Conservation (phyloP, 73 alveolate species). For the Paramecium tetraurelia region DNA sequence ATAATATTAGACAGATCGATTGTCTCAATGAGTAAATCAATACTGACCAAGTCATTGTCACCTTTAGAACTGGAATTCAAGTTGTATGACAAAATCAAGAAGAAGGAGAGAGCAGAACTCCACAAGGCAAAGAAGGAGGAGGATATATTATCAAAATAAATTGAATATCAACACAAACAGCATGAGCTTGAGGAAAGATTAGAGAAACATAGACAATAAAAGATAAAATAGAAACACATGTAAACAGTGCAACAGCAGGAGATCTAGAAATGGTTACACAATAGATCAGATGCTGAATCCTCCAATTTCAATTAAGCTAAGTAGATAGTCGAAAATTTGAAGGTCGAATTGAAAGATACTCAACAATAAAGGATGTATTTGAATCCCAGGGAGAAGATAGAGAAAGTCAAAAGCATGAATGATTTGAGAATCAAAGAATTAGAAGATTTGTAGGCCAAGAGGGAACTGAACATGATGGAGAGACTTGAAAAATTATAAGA, state of each 20-base stretch:
- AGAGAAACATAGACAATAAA: neutral
- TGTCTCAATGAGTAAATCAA: constrained; percentile 17
- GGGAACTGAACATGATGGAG: neutral
- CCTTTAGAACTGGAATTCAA: constrained; percentile 24
- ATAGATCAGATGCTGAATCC: neutral
- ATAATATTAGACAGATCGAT: constrained; percentile 12
- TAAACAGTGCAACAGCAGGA: neutral
- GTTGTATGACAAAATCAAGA: constrained; percentile 3
- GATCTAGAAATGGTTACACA: neutral
- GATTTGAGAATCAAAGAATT: constrained; percentile 29
- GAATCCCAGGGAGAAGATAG: neutral
- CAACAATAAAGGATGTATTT: neutral
- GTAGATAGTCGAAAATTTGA: neutral
- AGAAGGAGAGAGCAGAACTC: constrained; percentile 7
- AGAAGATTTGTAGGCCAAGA: neutral
- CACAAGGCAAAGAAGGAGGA: constrained; percentile 8
- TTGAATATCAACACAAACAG: neutral
- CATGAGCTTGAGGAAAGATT: constrained; percentile 7
- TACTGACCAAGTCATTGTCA: neutral
- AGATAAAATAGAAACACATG: neutral
- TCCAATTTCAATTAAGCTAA: neutral
- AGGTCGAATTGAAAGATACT: neutral
- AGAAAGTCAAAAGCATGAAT: neutral
- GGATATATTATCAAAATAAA: neutral
- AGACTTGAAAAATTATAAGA: neutral